These are phyloP conservation scores for Coniochaeta sp. DNA, from an alignment of 2,329 filamentous ascomycete species.

Conservation along the genomic window DNA sequence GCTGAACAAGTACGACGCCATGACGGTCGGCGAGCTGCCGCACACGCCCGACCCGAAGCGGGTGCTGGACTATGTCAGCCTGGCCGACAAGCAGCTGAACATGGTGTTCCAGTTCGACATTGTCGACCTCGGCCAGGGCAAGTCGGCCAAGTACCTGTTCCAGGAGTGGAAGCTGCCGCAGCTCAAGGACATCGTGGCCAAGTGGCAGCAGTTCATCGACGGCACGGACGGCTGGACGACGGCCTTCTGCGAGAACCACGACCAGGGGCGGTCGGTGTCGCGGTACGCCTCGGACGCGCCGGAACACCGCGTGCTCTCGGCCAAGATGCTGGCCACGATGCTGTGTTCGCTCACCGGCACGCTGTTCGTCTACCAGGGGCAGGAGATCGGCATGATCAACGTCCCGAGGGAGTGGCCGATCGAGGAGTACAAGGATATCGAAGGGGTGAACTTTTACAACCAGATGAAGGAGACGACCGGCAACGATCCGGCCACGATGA, in stretches of 20 bases:
- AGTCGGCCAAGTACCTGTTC: slow-evolving; percentile 43
- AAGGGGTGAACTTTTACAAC: slow-evolving; percentile 38
- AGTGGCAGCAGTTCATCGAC: slow-evolving; percentile 42
- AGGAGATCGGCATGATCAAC: slow-evolving; percentile 53
- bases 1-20: slow-evolving; percentile 51
- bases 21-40: slow-evolving; percentile 65
- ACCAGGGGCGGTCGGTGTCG: slow-evolving; percentile 47
- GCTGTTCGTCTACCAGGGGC: slow-evolving; percentile 50
- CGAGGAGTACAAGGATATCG: slow-evolving; percentile 41
- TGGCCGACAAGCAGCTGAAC: slow-evolving; percentile 49
- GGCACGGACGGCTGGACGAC: slow-evolving; percentile 50
- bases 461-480: slow-evolving; percentile 9
- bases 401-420: slow-evolving; percentile 39
- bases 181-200: slow-evolving; percentile 37
- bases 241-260: slow-evolving; percentile 57
- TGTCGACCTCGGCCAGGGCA: slow-evolving; percentile 51
- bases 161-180: slow-evolving; percentile 37
- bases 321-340: slow-evolving; percentile 46
- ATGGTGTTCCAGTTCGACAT: slow-evolving; percentile 59
- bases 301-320: slow-evolving; percentile 32
- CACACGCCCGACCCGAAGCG: slow-evolving; percentile 47
- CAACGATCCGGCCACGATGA: background rate
- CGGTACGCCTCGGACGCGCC: slow-evolving; percentile 40
- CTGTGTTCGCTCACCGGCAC: slow-evolving; percentile 40
- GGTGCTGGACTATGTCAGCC: slow-evolving; percentile 52